These are phyloP conservation scores for Cetradonia linearis DNA, from an alignment of 495 filamentous ascomycete species.

Conservation along the genomic window DNA sequence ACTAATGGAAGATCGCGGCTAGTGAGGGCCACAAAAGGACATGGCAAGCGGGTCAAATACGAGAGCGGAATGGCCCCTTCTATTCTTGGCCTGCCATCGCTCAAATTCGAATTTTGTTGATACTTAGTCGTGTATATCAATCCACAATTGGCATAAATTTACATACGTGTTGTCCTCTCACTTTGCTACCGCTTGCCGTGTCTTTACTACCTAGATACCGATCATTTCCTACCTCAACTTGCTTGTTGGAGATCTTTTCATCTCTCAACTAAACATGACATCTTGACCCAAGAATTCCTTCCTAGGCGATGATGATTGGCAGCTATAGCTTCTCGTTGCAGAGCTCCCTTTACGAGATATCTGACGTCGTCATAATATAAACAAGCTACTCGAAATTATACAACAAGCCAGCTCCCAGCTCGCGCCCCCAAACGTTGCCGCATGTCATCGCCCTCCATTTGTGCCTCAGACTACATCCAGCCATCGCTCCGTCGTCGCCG, in stretches of 20 bases:
- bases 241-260: no score
- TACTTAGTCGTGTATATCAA: neutral
- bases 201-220: neutral
- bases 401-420: neutral
- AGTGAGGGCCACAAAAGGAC: neutral
- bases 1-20: conserved; percentile 1
- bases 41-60: neutral
- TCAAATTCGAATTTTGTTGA: neutral
- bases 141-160: neutral
- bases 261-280: neutral
- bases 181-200: neutral
- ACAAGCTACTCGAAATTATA: neutral
- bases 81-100: conserved; percentile 6
- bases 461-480: neutral
- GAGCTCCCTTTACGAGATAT: neutral
- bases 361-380: neutral
- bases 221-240: neutral
- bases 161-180: neutral
- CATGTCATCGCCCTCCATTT: neutral
- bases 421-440: neutral
- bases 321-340: neutral
- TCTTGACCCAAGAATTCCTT: neutral
- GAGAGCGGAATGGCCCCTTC: conserved; percentile 10
- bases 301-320: neutral
- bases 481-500: conserved; percentile 1